Evolutionary conservation across 2,329 filamentous ascomycete species (phyloP).

Genomic region (Didymella pomorum): DNA sequence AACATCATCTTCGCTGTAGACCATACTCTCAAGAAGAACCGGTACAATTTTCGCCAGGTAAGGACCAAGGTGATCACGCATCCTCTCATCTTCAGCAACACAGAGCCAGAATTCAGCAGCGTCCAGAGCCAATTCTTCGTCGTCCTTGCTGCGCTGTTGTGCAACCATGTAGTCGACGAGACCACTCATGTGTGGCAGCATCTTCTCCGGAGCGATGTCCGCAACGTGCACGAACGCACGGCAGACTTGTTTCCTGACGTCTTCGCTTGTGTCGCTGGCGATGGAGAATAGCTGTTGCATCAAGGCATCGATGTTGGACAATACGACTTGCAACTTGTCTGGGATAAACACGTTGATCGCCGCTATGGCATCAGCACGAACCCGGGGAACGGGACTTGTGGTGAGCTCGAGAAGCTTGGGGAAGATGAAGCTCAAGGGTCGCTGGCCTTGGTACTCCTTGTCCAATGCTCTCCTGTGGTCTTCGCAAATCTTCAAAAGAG

Average conservation of each 20-base stretch:
- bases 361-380: conserved; percentile 80
- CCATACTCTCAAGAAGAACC: conserved; percentile 90
- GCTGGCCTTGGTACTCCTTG: conserved; percentile 85
- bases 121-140: conserved; percentile 90
- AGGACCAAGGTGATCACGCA: conserved; percentile 78
- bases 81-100: conserved; percentile 82
- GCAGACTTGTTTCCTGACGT: conserved; percentile 92
- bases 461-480: conserved; percentile 90
- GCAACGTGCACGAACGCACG: conserved; percentile 91
- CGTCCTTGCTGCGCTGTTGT: conserved; percentile 82
- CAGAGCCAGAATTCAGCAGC: conserved; percentile 98
- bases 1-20: conserved; percentile 95
- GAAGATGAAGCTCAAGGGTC: conserved; percentile 86
- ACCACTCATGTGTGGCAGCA: conserved; percentile 84
- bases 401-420: conserved; percentile 91
- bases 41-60: conserved; percentile 87
- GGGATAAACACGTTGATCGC: conserved; percentile 93
- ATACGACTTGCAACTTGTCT: conserved; percentile 81
- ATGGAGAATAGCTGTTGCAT: conserved; percentile 84
- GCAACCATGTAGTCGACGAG: conserved; percentile 92
- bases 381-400: conserved; percentile 75
- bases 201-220: conserved; percentile 87
- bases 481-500: conserved; percentile 94
- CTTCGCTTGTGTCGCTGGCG: conserved; percentile 76
- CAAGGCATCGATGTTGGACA: conserved; percentile 81